phyloP scores from a whole-genome alignment of 257 asterid species.

The Lycium barbarum region DNA sequence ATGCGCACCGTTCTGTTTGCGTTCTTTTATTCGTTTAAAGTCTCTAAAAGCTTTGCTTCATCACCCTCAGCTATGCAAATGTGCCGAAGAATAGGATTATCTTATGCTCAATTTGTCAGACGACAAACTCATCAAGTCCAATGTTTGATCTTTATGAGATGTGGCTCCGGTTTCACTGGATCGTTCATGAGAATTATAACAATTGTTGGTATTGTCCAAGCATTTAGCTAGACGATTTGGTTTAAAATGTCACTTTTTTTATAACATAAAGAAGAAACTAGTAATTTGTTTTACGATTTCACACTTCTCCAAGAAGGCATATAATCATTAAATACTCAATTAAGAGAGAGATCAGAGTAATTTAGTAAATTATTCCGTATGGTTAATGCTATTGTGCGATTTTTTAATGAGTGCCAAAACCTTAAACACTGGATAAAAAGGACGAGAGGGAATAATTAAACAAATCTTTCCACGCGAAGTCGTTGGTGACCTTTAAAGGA shows the following conservation, averaged over 20 bases:
- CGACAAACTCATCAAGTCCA: background rate
- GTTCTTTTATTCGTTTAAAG: background rate
- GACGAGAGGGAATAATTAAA: no score
- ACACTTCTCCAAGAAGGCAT: no score
- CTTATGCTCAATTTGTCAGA: background rate
- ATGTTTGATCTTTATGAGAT: slow-evolving; percentile 1
- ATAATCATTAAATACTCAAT: no score
- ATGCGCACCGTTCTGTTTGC: background rate
- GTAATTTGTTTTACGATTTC: no score
- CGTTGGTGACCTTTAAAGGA: no score
- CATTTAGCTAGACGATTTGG: background rate
- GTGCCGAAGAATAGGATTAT: background rate
- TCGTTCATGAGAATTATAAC: background rate
- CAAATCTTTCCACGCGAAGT: no score
- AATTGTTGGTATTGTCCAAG: background rate
- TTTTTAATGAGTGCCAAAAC: no score
- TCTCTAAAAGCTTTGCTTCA: background rate
- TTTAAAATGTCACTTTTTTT: background rate
- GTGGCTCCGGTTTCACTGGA: background rate
- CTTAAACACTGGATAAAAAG: no score
- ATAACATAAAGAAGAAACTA: no score
- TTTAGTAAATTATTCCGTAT: no score
- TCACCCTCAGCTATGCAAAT: background rate
- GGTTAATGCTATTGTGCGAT: no score
- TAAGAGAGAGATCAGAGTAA: no score